phyloP scores from a whole-genome alignment of 495 filamentous ascomycete genomes.

The Trichoderma asperelloides region DNA sequence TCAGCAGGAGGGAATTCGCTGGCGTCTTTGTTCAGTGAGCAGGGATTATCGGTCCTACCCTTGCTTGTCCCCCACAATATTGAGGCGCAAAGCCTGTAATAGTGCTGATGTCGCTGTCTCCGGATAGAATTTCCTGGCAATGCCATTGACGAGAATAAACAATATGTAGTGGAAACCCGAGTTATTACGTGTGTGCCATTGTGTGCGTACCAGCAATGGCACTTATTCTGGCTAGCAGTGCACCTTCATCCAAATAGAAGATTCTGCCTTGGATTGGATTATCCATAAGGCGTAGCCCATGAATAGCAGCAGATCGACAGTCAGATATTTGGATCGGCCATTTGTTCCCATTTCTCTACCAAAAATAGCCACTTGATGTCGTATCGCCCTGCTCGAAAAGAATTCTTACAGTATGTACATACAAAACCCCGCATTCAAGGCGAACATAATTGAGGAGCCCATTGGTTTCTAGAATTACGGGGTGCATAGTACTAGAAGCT shows the following conservation, averaged over 20 bases:
- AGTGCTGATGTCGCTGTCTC: background rate
- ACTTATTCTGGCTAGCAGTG: background rate
- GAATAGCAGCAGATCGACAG: background rate
- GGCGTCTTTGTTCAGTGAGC: background rate
- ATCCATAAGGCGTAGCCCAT: background rate
- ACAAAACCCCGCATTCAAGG: background rate
- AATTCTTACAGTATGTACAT: background rate
- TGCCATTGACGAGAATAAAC: background rate
- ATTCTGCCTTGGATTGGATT: background rate
- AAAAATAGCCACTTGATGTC: background rate
- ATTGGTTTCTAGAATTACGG: background rate
- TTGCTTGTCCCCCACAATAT: background rate
- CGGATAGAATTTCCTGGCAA: background rate
- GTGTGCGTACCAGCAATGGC: background rate
- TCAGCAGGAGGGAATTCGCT: background rate
- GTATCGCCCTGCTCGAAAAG: background rate
- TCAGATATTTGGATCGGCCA: background rate
- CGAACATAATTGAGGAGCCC: background rate
- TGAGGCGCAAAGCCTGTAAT: background rate
- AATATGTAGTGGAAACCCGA: background rate
- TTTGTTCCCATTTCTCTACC: background rate
- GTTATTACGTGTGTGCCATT: background rate
- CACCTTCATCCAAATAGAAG: background rate
- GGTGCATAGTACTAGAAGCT: background rate
- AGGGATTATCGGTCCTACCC: conserved; percentile 7